Base-by-base conservation (phyloP, 768 basidiomycete genomes). In the Leucosporidium scottii region DNA sequence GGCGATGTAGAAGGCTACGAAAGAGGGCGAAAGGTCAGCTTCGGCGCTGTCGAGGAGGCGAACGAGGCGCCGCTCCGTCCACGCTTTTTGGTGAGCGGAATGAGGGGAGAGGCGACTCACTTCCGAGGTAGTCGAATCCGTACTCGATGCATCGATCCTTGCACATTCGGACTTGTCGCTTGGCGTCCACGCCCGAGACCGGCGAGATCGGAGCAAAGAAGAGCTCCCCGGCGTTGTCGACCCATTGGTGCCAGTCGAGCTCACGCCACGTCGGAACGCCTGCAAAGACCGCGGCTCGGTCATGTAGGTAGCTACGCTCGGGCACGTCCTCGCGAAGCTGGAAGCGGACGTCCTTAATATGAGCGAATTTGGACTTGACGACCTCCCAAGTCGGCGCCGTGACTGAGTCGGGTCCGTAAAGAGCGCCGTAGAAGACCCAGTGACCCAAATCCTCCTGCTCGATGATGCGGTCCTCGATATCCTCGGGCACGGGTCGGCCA, bases 121-220 rank as follows among this genome's bases (percentile, higher is more conserved):
- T 44, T 44, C 8, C 39, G 69, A 73, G 66, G 57, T 61, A 62
- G 57, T 71, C 70, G 30, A 71, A 71, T 9, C 63, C 62, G 23
- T 62, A 56, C 59, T 65, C 63, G 54, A 5, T 34, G 21, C 34
- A 55, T 27, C 60, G 62, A 53, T 61, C 55, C 56, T 61, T 68
- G 58, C 59, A 55, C 25, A 73, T 49, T 18, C 63, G 51, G 59
- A 59, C 57, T 59, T 71, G 70, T 27, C 28, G 61, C 28, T 34
- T 28, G 9, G 65, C 59, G 9, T 66, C 65, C 4, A 21, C 2
- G 18, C 65, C 65, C n/a, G 10, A 20, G 30, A 66, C 59, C 0
- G 23, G 17, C 1, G 27, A 44, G 58, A 73, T 73, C 9, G 72
- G 72, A 1, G 68, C 60, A 56, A 73, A 73, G 59, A 73, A 73